Conservation (phyloP, 345 rosid genomes). For the Lumnitzera racemosa region DNA sequence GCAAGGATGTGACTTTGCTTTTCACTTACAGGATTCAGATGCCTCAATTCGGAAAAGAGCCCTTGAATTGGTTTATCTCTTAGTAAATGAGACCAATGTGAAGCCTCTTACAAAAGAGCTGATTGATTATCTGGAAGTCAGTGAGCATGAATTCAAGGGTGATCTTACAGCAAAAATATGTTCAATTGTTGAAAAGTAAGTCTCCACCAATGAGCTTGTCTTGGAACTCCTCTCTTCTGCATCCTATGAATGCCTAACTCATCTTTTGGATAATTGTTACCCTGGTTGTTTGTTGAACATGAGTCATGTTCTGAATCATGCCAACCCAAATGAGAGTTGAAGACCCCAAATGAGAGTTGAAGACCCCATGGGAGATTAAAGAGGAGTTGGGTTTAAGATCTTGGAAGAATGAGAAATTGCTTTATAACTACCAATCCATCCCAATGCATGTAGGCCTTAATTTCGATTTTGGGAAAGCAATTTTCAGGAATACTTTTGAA, state of each 20-base stretch:
- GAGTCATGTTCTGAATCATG: no score
- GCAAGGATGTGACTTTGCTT: slow-evolving; percentile 18
- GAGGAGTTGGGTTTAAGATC: no score
- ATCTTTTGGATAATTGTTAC: no score
- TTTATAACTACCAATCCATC: no score
- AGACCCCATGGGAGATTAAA: no score
- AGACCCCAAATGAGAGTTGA: no score
- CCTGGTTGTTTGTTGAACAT: no score
- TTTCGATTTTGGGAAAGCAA: no score
- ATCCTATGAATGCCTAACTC: not conserved
- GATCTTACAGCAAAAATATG: slow-evolving; percentile 99
- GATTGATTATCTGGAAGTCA: slow-evolving; percentile 90
- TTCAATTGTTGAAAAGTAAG: slow-evolving; percentile 95
- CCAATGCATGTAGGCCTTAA: no score
- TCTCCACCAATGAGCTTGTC: not conserved
- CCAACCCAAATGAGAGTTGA: no score
- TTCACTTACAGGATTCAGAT: slow-evolving; percentile 78
- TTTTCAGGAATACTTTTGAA: no score
- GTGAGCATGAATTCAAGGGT: slow-evolving; percentile 93
- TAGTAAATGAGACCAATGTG: slow-evolving; percentile 89
- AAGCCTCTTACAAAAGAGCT: slow-evolving; percentile 85
- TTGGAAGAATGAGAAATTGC: no score
- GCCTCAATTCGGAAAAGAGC: slow-evolving; percentile 98
- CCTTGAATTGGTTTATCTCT: slow-evolving; percentile 77
- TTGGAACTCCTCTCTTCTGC: slow-evolving; percentile 1